Conservation (phyloP, 768 basidiomycete species). For the Trametopsis cervina region DNA sequence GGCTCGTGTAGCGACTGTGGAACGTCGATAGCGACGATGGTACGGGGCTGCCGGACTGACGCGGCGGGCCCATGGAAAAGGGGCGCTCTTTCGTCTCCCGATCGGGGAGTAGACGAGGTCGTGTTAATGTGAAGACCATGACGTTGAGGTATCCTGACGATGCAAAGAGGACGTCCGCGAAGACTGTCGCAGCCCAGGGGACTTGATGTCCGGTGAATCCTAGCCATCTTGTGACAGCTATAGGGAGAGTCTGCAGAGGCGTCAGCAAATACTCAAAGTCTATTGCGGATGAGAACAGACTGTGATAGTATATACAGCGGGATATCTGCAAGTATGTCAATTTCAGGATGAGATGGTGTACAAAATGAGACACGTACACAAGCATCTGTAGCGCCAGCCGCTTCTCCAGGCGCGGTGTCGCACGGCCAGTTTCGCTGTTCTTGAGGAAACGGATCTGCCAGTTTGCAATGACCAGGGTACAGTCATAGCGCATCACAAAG, state of each 20-base stretch:
- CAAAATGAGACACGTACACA: conserved; percentile 30
- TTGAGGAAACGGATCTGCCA: conserved; percentile 17
- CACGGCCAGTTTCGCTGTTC: conserved; percentile 1
- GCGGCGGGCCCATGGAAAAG: not conserved
- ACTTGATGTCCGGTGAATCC: conserved; percentile 24
- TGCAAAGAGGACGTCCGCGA: conserved; percentile 34
- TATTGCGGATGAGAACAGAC: conserved; percentile 12
- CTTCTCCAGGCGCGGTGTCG: conserved; percentile 13
- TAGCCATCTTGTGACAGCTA: conserved; percentile 34
- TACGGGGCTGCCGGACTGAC: too few relatives aligned
- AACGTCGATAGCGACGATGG: not conserved
- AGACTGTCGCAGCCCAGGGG: conserved; percentile 31
- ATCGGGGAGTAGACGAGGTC: conserved; percentile 32
- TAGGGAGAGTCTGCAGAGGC: conserved; percentile 29
- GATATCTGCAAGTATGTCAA: conserved; percentile 31
- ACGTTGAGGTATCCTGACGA: conserved; percentile 41
- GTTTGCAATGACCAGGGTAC: conserved; percentile 26
- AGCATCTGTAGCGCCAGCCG: conserved; percentile 38
- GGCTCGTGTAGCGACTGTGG: not conserved
- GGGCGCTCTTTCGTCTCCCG: not conserved
- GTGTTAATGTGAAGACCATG: conserved; percentile 30
- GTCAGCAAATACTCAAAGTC: not conserved
- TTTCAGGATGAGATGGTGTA: not conserved
- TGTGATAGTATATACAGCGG: conserved; percentile 35
- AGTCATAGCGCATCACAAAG: conserved; percentile 26